Percentiles rank a stretch among this genome's conserved stretches.
Conservation (phyloP, 2,329 filamentous ascomycete genomes). For the Phialocephala subalpina region DNA sequence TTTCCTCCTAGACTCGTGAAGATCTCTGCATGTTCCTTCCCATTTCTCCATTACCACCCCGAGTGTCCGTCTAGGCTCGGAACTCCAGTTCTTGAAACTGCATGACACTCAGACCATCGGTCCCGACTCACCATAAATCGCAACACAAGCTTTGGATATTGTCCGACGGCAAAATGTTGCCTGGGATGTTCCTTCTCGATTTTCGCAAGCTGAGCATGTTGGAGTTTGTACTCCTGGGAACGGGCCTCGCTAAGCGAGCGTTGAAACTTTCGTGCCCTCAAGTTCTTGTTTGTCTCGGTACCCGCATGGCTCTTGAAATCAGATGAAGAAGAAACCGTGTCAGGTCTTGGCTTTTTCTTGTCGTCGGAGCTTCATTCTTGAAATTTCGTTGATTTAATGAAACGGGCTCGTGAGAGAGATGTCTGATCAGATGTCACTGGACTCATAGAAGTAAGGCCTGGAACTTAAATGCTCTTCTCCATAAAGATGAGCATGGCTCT, state of each 20-base stretch:
- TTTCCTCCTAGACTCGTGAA: not conserved
- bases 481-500: not conserved
- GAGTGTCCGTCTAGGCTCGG: not conserved
- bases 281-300: not conserved
- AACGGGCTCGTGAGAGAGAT: not conserved
- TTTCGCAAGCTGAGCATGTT: not conserved
- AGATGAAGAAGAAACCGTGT: conserved; percentile 7
- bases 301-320: not conserved
- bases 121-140: not conserved
- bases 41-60: not conserved
- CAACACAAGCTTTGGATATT: not conserved
- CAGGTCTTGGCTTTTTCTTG: conserved; percentile 15
- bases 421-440: conserved; percentile 1
- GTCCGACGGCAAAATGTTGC: not conserved
- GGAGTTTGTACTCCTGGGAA: not conserved
- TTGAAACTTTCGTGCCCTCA: conserved; percentile 15
- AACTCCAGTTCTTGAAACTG: not conserved
- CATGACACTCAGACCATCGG: not conserved
- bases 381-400: not conserved
- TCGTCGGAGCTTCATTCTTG: conserved; percentile 5
- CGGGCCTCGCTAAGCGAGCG: not conserved
- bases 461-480: not conserved
- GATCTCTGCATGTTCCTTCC: not conserved
- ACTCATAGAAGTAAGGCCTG: not conserved
- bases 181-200: not conserved